Evolutionary conservation across 1,284 basidiomycete genomes (phyloP).

Genomic region (Malassezia cuniculi): DNA sequence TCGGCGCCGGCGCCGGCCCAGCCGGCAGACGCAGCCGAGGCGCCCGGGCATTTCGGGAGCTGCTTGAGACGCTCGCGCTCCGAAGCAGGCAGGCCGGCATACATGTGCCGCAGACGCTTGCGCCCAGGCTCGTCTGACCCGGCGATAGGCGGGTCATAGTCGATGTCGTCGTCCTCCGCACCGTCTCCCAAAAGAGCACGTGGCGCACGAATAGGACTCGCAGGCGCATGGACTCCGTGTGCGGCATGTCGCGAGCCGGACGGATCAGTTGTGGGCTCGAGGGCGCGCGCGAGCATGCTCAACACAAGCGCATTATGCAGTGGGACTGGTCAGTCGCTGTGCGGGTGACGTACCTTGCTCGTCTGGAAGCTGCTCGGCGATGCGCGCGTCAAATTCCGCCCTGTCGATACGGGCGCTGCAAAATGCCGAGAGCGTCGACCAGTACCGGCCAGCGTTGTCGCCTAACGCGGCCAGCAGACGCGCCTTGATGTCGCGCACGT

Average conservation of each 20-base stretch:
- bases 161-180: constrained; percentile 21
- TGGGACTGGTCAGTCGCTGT: constrained; percentile 29
- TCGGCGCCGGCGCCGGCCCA: constrained; percentile 44
- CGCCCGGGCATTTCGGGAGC: constrained; percentile 24
- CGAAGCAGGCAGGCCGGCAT: constrained; percentile 30
- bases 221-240: constrained; percentile 6
- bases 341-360: constrained; percentile 28
- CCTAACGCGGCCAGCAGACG: constrained; percentile 24
- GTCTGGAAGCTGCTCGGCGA: constrained; percentile 23
- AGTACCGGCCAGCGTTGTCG: constrained; percentile 41
- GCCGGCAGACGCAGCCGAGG: constrained; percentile 17
- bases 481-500: constrained; percentile 7
- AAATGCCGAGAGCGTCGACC: constrained; percentile 45
- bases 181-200: constrained; percentile 12
- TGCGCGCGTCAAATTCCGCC: constrained; percentile 44
- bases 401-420: constrained; percentile 45
- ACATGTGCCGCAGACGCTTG: constrained; percentile 38
- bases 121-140: constrained; percentile 17
- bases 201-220: constrained; percentile 15
- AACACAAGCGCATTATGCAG: constrained; percentile 47
- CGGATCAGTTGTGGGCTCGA: constrained; percentile 42
- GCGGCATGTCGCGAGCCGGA: constrained; percentile 25
- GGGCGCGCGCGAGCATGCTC: constrained; percentile 47
- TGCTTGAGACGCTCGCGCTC: constrained; percentile 35
- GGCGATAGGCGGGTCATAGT: constrained; percentile 10